A percentile compares a stretch with the other conserved stretches of the same genome.
Evolutionary conservation across 2,329 filamentous ascomycete genomes (phyloP).

Genomic region (Emmonsiellopsis sp.): DNA sequence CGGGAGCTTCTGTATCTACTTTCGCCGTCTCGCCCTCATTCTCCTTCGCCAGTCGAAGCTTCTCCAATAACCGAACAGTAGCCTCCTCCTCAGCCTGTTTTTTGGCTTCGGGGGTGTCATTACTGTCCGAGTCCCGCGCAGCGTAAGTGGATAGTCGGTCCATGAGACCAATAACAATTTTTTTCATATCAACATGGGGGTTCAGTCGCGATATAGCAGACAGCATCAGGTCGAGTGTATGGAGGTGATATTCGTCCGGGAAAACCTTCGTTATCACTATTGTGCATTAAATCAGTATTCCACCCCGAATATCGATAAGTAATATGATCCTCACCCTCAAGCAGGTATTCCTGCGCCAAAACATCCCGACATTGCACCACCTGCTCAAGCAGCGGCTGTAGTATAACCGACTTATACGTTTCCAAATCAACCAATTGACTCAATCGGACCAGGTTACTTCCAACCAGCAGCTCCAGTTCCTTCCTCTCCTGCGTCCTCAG

Average conservation of each 20-base stretch:
- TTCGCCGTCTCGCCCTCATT: constrained; percentile 25
- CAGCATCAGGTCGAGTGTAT: constrained; percentile 90
- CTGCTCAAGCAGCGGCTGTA: constrained; percentile 84
- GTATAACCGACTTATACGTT: constrained; percentile 81
- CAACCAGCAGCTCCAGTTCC: constrained; percentile 89
- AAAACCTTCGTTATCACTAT: constrained; percentile 95
- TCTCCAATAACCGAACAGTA: constrained; percentile 65
- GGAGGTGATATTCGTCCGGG: constrained; percentile 94
- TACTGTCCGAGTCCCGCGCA: constrained; percentile 69
- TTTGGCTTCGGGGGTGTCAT: constrained; percentile 61
- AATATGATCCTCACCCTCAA: constrained; percentile 52
- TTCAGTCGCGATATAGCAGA: constrained; percentile 88
- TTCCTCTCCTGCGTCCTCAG: constrained; percentile 88
- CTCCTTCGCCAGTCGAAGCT: constrained; percentile 49
- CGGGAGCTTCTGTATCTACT: constrained; percentile 11
- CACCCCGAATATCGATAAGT: neutral
- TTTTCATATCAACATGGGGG: constrained; percentile 94
- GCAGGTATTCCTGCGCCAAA: constrained; percentile 88
- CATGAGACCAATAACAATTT: constrained; percentile 96
- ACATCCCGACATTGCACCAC: constrained; percentile 97
- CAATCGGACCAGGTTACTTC: constrained; percentile 88
- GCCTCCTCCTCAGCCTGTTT: constrained; percentile 78
- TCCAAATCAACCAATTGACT: constrained; percentile 94
- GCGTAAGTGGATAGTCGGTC: constrained; percentile 90
- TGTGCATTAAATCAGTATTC: constrained; percentile 17